Base-by-base conservation (phyloP, 768 basidiomycete species). In the Dioszegia crocea region DNA sequence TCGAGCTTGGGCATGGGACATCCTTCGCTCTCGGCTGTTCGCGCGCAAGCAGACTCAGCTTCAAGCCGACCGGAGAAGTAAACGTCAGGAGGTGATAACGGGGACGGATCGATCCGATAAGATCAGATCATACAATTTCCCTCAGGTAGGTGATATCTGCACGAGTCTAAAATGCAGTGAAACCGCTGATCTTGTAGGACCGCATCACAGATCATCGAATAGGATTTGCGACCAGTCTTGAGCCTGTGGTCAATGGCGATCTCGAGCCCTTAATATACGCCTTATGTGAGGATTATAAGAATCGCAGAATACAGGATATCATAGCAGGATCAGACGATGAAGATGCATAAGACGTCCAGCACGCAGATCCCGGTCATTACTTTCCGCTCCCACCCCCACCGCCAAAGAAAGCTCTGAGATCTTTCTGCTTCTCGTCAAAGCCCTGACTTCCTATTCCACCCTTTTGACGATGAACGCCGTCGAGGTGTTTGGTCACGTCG, bases 131-230 rank as follows among this genome's bases (percentile, higher is more conserved):
- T 98, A 97, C 77, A 97, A 96, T 68, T 93, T 86, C 75, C 84
- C 90, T 1, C 91, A 92, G 81, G 90, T 83, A 48, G 10, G 79
- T 59, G 1, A 23, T 11, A n/a, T 33, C 41, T n/a, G 40, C 41
- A 19, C 5, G 2, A 16, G n/a, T n/a, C n/a, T 41, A 30, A n/a
- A 2, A 50, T 14, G 64, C 6, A 12, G 2, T 19, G 24, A 8
- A 16, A 27, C 4, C 21, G 30, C 47, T 48, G 19, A 48, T 26
- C 16, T n/a, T 24, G 6, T 31, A 94, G 87, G 91, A 91, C 63
- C 86, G 92, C 10, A 84, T 97, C 10, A 98, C 93, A 2, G 93
- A 96, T 74, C 93, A 97, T 67, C 83, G 92, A 0, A 85, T 96
- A 40, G 87, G 88, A 3, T 71, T 92, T 24, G 87, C 89, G 26